phyloP scores from a whole-genome alignment of 768 basidiomycete genomes.

The Hericium rajendrae region DNA sequence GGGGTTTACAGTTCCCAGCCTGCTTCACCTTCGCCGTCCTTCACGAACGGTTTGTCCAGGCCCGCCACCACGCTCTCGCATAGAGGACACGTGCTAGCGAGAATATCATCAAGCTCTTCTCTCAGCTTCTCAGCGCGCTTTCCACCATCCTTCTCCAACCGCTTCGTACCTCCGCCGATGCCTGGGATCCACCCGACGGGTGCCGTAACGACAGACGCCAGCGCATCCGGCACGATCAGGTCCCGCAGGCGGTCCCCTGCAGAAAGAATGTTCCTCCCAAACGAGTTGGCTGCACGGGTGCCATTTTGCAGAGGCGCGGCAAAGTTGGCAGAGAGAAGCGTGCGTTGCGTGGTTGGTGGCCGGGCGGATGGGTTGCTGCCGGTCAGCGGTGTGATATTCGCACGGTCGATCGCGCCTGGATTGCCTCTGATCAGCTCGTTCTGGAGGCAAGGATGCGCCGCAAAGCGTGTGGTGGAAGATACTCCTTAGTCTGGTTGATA shows the following conservation, averaged over 20 bases:
- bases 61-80: constrained; percentile 86
- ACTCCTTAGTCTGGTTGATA: constrained; percentile 72
- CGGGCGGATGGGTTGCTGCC: constrained; percentile 21
- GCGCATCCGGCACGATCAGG: constrained; percentile 87
- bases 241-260: constrained; percentile 87
- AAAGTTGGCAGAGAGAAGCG: constrained; percentile 71
- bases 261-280: constrained; percentile 74
- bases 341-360: constrained; percentile 46
- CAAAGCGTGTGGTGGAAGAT: constrained; percentile 70
- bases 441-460: constrained; percentile 84
- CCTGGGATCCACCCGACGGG: constrained; percentile 67
- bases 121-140: constrained; percentile 65
- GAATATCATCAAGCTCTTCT: constrained; percentile 78
- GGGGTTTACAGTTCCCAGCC: constrained; percentile 58
- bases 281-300: constrained; percentile 51
- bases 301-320: constrained; percentile 48
- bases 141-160: constrained; percentile 40
- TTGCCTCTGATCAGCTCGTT: constrained; percentile 65
- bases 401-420: constrained; percentile 24
- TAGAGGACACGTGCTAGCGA: constrained; percentile 84
- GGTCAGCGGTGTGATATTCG: not conserved
- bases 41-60: constrained; percentile 80
- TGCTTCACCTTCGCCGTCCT: constrained; percentile 65
- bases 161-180: constrained; percentile 41
- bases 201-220: constrained; percentile 74